These are phyloP conservation scores for Talaromyces thailandensis DNA, from an alignment of 495 filamentous ascomycete genomes.

Conservation along the genomic window DNA sequence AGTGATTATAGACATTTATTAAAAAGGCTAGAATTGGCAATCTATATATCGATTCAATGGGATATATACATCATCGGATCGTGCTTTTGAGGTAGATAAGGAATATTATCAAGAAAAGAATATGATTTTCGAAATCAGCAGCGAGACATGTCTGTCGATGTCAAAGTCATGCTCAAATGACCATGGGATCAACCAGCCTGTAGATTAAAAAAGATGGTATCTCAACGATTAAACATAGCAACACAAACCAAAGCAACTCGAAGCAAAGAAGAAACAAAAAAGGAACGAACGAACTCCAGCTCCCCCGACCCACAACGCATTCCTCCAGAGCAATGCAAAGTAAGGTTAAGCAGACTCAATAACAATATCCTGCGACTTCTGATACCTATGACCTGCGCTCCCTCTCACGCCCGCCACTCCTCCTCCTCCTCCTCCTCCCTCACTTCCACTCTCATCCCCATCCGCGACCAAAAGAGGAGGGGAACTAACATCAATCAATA, in stretches of 20 bases:
- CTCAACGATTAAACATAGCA: not conserved
- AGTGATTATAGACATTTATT: not conserved
- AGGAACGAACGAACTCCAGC: not conserved
- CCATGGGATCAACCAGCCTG: not conserved
- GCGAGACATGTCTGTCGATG: not conserved
- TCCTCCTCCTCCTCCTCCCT: not conserved
- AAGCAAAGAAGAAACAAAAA: not conserved
- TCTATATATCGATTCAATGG: not conserved
- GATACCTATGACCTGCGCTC: constrained; percentile 17
- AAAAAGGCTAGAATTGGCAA: not conserved
- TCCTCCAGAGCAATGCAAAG: not conserved
- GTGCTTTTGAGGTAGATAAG: not conserved
- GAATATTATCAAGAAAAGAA: not conserved
- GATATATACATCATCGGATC: not conserved
- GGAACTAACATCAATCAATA: constrained; percentile 23
- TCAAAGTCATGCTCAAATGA: not conserved
- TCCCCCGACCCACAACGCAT: not conserved
- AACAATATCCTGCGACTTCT: constrained; percentile 26
- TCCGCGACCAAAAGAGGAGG: no score
- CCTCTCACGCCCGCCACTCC: not conserved
- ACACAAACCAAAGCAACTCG: not conserved
- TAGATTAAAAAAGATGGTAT: not conserved
- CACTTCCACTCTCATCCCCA: not conserved
- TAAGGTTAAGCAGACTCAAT: constrained; percentile 25
- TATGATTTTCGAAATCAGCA: not conserved